Conservation (phyloP, 139 green algal species). For the Tetraselmis striata region DNA sequence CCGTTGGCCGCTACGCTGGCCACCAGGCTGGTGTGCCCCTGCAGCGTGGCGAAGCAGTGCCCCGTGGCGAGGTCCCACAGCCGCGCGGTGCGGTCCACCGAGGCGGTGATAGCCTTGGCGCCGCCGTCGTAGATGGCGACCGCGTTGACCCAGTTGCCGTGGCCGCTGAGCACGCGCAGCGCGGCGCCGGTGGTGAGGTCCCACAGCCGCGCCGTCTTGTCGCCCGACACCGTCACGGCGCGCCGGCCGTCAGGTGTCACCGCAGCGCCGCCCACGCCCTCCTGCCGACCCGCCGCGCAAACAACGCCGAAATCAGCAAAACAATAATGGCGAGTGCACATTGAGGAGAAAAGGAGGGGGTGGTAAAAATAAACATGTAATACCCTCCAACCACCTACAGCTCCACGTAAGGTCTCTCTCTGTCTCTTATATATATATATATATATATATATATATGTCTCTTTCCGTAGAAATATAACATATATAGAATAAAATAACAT, state of each 20-base stretch:
- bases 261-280: conserved; percentile 8
- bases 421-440: no score
- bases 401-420: no score
- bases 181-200: conserved; percentile 13
- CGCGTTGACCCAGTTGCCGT: conserved; percentile 56
- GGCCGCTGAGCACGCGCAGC: conserved; percentile 26
- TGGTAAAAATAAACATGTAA: no score
- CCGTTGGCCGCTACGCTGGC: conserved; percentile 39
- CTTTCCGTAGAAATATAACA: no score
- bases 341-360: no score
- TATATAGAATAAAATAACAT: no score
- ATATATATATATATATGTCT: no score
- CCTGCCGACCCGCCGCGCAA: no score
- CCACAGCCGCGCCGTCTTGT: conserved; percentile 67
- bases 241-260: conserved; percentile 26
- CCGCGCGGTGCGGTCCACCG: conserved; percentile 49
- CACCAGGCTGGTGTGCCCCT: conserved; percentile 55
- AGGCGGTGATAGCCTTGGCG: conserved; percentile 37
- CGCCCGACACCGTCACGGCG: conserved; percentile 56
- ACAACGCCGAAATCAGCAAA: no score
- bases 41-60: conserved; percentile 19
- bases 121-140: conserved; percentile 41
- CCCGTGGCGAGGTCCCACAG: conserved; percentile 50
- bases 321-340: no score
- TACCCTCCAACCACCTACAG: no score